Evolutionary conservation across 73 alveolate genomes (phyloP).

Genomic region (Symbiodinium pilosum): DNA sequence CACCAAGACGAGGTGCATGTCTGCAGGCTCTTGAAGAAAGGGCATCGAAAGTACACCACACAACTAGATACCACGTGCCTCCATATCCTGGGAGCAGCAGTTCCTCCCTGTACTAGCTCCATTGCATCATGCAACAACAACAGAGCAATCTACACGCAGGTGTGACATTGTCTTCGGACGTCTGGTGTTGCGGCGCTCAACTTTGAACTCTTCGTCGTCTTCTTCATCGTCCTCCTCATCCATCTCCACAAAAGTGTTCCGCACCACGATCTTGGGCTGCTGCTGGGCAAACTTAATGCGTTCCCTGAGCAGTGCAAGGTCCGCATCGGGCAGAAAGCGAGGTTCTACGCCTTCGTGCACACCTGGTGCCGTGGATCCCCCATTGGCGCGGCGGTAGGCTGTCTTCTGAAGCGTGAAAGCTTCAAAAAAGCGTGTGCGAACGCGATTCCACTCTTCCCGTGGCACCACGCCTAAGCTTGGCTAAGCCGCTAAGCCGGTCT

Average conservation of each 20-base stretch:
- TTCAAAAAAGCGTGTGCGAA: conserved; percentile 29
- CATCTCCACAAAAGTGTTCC: conserved; percentile 75
- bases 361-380: conserved; percentile 79
- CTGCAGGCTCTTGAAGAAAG: neutral
- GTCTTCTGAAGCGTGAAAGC: conserved; percentile 60
- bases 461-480: neutral
- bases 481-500: too few relatives aligned
- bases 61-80: neutral
- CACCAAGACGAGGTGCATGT: neutral
- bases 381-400: conserved; percentile 92
- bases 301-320: neutral
- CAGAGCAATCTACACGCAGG: neutral
- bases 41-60: neutral
- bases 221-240: conserved; percentile 19
- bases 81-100: neutral
- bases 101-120: neutral
- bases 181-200: conserved; percentile 16
- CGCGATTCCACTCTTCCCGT: neutral
- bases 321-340: conserved; percentile 42
- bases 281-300: conserved; percentile 19
- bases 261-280: conserved; percentile 75
- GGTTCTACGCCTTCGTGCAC: conserved; percentile 73
- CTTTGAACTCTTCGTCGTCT: neutral
- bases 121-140: neutral
- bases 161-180: neutral